Base-by-base conservation (phyloP, 106 monocot genomes). In the Amphibolis antarctica region DNA sequence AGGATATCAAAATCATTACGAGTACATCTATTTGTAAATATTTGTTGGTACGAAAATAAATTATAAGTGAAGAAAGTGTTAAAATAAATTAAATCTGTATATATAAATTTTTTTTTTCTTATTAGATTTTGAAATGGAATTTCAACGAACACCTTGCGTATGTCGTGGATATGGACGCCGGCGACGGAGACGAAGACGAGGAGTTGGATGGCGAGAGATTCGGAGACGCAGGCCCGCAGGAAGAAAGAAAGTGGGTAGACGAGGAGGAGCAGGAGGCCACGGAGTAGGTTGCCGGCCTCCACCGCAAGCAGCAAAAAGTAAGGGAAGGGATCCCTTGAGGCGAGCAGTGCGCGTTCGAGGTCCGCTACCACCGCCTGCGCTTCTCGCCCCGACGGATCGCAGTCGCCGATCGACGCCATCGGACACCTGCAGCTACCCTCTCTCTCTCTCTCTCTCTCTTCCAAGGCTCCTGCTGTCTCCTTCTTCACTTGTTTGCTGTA, bases 271-370 rank as follows among this genome's bases (percentile, higher is more conserved):
- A 46, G 19, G 47, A 72, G 28, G 36, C 82, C 94, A 23, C 94
- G 89, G 53, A 80, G 63, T 53, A 80, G 65, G 70, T 77, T 63
- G 19, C 94, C 94, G 28, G 94, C 89, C 65, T 94, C 94, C 28
- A 85, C 71, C 0, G 89, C 79, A 18, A 94, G 53, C 31, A 89
- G 78, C 76, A 94, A 83, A 81, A 86, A 94, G 86, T 94, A 94
- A 4, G 94, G 86, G 73, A 94, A 94, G 31, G 88, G 81, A 75
- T 75, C 74, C 12, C 76, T 71, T 20, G 89, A 81, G 64, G 77
- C 83, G 42, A 93, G 79, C 28, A 94, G 83, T 11, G 86, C 83
- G 28, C 94, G 89, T 65, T 94, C 94, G 10, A 94, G 79, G 64
- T 94, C 94, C 3, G 89, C 89, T 1, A 86, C 81, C 36, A 70